Base-by-base conservation (phyloP, 2,329 filamentous ascomycete genomes). In the Botrytis byssoidea region DNA sequence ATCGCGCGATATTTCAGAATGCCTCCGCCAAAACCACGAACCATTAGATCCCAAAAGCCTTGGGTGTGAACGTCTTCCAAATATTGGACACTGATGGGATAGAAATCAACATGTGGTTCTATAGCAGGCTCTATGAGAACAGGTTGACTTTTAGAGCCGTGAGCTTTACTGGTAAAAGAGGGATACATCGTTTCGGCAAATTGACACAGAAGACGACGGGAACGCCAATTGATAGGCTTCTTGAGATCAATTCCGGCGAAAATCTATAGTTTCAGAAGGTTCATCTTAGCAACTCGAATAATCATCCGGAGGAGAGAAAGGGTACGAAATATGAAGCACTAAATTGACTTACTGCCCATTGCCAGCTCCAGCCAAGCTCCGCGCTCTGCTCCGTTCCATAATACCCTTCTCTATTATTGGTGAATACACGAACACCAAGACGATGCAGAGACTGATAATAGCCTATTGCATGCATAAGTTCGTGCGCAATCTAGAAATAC, bases 281-380 rank as follows among this genome's bases (percentile, higher is more conserved):
- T 29, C 37, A 25, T 42, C 1, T 55, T 25, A 57, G 25, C 12
- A 29, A 14, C 18, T 68, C 12, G 12, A n/a, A 10, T 9, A 14
- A 8, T 22, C 5, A 12, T 29, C n/a, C 8, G 7, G 18, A 40
- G 9, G 46, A 1, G 37, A 12, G 8, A 2, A 4, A 12, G 4
- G 1, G 25, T 4, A n/a, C 6, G 42, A 20, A 1, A 29, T 32
- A 29, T 32, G 4, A 40, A 25, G 40, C 25, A 1, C 29, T 14
- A 18, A 42, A 22, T 14, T 1, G 29, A 68, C 66, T 32, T 68
- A 68, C 66, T n/a, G 66, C 66, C 25, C 35, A 57, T 32, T 68
- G 66, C 66, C 66, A 68, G 40, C 66, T 68, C 66, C 66, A 68
- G n/a, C 66, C 66, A 22, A 68, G 48, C 66, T 68, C 66, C 3